phyloP scores from a whole-genome alignment of 2,329 filamentous ascomycete genomes.

The Grosmannia clavigera region DNA sequence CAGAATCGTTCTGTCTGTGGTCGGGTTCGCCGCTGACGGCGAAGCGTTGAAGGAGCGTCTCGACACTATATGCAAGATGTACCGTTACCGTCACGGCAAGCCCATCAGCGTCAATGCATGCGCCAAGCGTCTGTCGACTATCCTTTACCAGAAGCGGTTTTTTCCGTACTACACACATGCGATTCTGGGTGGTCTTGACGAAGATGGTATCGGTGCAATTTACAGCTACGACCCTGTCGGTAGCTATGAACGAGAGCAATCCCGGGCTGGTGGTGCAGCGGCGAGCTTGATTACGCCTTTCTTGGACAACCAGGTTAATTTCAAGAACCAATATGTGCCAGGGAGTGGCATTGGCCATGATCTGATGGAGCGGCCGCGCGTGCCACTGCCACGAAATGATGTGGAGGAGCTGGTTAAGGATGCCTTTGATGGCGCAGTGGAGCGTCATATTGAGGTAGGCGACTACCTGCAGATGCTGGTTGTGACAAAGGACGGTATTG shows the following conservation, averaged over 20 bases:
- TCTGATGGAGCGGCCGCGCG: slow-evolving; percentile 56
- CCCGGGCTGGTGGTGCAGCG: slow-evolving; percentile 82
- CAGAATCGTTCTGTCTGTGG: slow-evolving; percentile 81
- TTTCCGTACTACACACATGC: slow-evolving; percentile 98
- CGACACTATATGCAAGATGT: slow-evolving; percentile 95
- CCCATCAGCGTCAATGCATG: slow-evolving; percentile 89
- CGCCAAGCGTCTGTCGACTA: slow-evolving; percentile 86
- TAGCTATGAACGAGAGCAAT: slow-evolving; percentile 94
- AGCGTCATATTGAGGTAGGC: slow-evolving; percentile 98
- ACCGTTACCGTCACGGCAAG: slow-evolving; percentile 96
- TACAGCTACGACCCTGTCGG: slow-evolving; percentile 98
- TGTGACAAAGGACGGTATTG: slow-evolving; percentile 76
- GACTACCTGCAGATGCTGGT: slow-evolving; percentile 93
- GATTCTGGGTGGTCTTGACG: slow-evolving; percentile 86
- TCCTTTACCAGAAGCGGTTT: slow-evolving; percentile 95
- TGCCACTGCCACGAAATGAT: slow-evolving; percentile 57
- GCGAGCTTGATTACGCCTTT: slow-evolving; percentile 97
- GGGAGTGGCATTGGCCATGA: slow-evolving; percentile 75
- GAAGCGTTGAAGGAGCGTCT: slow-evolving; percentile 87
- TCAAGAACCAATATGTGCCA: slow-evolving; percentile 95
- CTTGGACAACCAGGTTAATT: slow-evolving; percentile 98
- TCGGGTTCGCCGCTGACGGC: slow-evolving; percentile 91
- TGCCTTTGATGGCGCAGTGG: slow-evolving; percentile 94
- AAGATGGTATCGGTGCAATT: slow-evolving; percentile 84
- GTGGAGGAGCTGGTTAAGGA: slow-evolving; percentile 88